Evolutionary conservation across 2,329 filamentous ascomycete species (phyloP).

Genomic region (Microdochium nivale): DNA sequence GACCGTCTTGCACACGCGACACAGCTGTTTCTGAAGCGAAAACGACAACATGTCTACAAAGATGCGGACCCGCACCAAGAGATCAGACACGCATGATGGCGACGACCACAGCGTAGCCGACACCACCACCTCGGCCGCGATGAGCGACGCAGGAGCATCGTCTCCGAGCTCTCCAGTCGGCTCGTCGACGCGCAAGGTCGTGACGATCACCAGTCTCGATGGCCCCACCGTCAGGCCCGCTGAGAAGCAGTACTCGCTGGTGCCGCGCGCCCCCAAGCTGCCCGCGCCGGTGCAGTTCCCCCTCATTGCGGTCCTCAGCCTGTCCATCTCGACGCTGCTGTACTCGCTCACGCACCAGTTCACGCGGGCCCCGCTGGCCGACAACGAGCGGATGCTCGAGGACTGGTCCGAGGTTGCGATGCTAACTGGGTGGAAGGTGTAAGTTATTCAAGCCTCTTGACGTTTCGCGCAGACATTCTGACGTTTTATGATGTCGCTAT

Average conservation of each 20-base stretch:
- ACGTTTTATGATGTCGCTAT: constrained; percentile 25
- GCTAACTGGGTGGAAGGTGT: constrained; percentile 46
- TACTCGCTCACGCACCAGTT: constrained; percentile 54
- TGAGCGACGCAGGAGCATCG: constrained; percentile 1
- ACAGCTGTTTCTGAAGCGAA: too few species aligned
- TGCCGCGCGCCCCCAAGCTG: constrained; percentile 19
- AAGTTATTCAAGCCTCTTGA: constrained; percentile 19
- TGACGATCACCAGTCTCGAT: constrained; percentile 16
- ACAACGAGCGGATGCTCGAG: constrained; percentile 55
- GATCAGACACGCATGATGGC: too few species aligned
- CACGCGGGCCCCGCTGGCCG: constrained; percentile 56
- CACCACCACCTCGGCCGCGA: neutral
- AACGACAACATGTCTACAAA: neutral
- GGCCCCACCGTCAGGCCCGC: constrained; percentile 7
- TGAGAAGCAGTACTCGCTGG: neutral
- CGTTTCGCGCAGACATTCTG: constrained; percentile 23
- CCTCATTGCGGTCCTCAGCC: constrained; percentile 42
- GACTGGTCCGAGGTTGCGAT: constrained; percentile 52
- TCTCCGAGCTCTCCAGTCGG: constrained; percentile 3
- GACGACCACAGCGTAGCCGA: neutral
- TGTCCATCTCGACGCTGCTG: constrained; percentile 54
- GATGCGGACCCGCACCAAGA: too few species aligned
- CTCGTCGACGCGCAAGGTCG: constrained; percentile 8
- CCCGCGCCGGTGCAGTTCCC: constrained; percentile 41
- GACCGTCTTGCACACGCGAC: too few species aligned